Percentiles rank a stretch among this genome's conserved stretches.
These are phyloP conservation scores for Ophiocordyceps sinensis DNA, from an alignment of 2,329 filamentous ascomycete species.

Conservation along the genomic window DNA sequence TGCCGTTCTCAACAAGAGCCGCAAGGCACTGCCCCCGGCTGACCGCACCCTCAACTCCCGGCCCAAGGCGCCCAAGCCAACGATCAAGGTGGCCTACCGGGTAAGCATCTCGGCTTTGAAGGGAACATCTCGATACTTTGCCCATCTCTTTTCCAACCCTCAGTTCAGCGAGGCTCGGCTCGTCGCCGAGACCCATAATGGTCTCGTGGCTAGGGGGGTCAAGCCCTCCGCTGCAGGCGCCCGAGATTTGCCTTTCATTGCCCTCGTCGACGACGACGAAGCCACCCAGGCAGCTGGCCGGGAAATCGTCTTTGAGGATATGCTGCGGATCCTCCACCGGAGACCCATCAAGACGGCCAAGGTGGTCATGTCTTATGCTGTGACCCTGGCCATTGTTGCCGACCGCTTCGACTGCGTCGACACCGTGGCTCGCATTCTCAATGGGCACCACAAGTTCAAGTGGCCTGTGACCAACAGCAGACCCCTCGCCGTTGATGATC, in stretches of 20 bases:
- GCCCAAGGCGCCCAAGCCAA: constrained; percentile 16
- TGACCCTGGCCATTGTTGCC: constrained; percentile 54
- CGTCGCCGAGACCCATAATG: constrained; percentile 35
- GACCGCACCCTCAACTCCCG: constrained; percentile 10
- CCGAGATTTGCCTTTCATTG: constrained; percentile 44
- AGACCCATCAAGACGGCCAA: constrained; percentile 21
- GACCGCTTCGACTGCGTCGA: constrained; percentile 57
- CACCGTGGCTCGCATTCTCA: constrained; percentile 38
- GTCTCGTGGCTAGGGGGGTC: constrained; percentile 31
- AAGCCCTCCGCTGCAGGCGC: constrained; percentile 32
- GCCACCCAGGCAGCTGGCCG: constrained; percentile 47
- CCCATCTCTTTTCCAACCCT: constrained; percentile 46
- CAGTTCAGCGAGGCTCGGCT: constrained; percentile 48
- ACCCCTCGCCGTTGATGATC: constrained; percentile 16
- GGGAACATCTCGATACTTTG: constrained; percentile 55
- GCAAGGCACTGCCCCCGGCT: constrained; percentile 22
- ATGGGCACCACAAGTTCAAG: constrained; percentile 33
- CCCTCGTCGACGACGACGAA: constrained; percentile 53
- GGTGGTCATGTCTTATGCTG: constrained; percentile 42
- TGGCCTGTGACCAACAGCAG: constrained; percentile 34
- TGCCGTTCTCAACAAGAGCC: constrained; percentile 30
- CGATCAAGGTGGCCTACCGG: constrained; percentile 36
- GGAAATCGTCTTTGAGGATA: constrained; percentile 49
- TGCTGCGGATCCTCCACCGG: constrained; percentile 52
- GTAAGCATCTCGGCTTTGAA: constrained; percentile 43